phyloP scores from a whole-genome alignment of 129 eudicot genomes.

The sunflower (Helianthus annuus) region DNA sequence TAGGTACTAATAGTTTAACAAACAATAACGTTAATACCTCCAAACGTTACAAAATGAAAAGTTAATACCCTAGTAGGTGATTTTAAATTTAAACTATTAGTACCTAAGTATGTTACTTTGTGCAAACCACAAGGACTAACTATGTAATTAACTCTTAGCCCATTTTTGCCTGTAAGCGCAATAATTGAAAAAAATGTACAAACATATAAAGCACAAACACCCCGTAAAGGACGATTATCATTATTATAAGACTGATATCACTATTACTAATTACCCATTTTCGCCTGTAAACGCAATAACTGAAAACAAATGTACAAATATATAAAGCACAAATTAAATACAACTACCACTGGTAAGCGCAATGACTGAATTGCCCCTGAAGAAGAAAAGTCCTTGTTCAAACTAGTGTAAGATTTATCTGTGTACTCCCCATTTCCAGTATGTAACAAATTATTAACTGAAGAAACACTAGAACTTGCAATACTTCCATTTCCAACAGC shows the following conservation, averaged over 20 bases:
- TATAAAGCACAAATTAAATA: conserved; percentile 47
- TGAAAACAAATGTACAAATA: not conserved
- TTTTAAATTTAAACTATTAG: no score
- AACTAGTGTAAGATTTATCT: conserved; percentile 52
- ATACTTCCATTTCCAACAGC: conserved; percentile 72
- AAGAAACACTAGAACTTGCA: conserved; percentile 63
- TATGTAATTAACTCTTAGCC: no score
- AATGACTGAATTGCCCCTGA: conserved; percentile 74
- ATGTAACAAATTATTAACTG: conserved; percentile 46
- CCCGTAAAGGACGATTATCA: no score
- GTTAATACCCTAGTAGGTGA: no score
- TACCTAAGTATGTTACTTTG: no score
- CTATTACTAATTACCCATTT: not conserved
- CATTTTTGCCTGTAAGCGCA: not conserved
- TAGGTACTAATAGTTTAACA: no score
- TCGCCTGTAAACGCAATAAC: conserved; percentile 2
- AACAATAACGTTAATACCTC: no score
- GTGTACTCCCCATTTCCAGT: conserved; percentile 73
- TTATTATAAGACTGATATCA: not conserved
- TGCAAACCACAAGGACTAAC: no score
- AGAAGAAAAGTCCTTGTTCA: conserved; percentile 65
- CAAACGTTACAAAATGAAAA: no score
- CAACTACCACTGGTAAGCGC: conserved; percentile 96
- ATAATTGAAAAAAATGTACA: not conserved
- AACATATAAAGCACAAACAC: conserved; percentile 27